These are phyloP conservation scores for Klebsormidium nitens DNA, from an alignment of 139 green algal species.

Conservation along the genomic window DNA sequence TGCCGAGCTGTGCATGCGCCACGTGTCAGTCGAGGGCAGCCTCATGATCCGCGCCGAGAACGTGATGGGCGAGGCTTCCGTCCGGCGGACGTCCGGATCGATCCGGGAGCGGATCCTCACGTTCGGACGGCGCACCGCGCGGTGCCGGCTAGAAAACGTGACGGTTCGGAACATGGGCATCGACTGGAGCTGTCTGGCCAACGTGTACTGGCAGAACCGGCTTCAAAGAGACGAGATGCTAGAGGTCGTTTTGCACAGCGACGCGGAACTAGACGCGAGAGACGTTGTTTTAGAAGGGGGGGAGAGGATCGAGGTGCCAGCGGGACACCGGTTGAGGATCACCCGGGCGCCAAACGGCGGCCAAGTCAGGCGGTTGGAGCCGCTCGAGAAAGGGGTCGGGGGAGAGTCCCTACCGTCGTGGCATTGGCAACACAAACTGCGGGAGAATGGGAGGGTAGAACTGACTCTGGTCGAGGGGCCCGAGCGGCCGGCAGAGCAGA, in stretches of 20 bases:
- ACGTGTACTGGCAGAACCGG: slow-evolving; percentile 65
- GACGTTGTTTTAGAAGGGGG: slow-evolving; percentile 18
- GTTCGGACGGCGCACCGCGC: slow-evolving; percentile 38
- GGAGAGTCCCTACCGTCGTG: too few species aligned
- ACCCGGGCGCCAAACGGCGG: too few species aligned
- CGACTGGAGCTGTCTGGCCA: slow-evolving; percentile 62
- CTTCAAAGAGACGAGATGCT: slow-evolving; percentile 60
- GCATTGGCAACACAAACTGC: too few species aligned
- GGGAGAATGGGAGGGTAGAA: too few species aligned
- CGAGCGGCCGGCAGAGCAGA: too few species aligned
- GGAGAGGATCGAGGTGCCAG: slow-evolving; percentile 56
- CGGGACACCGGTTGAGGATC: slow-evolving; percentile 64
- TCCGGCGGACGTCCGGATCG: not conserved
- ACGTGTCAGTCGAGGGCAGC: slow-evolving; percentile 68
- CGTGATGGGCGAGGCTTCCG: slow-evolving; percentile 50
- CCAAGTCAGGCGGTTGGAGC: too few species aligned
- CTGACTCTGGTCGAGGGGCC: too few species aligned
- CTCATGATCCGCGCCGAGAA: slow-evolving; percentile 54
- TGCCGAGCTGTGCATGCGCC: slow-evolving; percentile 60
- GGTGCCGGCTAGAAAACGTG: slow-evolving; percentile 73
- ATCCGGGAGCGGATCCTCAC: not conserved
- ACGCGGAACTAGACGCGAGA: slow-evolving; percentile 82
- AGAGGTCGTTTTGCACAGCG: slow-evolving; percentile 68
- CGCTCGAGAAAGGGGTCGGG: too few species aligned
- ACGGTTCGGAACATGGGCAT: slow-evolving; percentile 77